phyloP scores from a whole-genome alignment of 441 rosid species.

The Omphalea diandra region DNA sequence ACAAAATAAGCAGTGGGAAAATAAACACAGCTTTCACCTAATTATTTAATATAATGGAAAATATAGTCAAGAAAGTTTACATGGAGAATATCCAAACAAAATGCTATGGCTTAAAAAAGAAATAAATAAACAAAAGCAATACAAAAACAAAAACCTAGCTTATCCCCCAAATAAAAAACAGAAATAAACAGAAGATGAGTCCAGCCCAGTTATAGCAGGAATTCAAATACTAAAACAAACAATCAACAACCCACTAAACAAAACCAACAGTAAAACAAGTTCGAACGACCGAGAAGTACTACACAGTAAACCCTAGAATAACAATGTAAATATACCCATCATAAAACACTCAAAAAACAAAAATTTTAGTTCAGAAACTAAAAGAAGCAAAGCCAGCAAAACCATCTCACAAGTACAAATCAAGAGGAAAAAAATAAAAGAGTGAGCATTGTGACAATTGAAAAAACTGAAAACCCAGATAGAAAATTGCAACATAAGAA shows the following conservation, averaged over 20 bases:
- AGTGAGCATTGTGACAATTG: not conserved
- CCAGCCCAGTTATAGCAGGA: not conserved
- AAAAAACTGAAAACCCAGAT: conserved; percentile 19
- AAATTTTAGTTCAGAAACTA: conserved; percentile 30
- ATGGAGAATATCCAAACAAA: not conserved
- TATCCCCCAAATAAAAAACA: not conserved
- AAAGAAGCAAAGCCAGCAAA: conserved; percentile 26
- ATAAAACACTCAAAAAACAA: conserved; percentile 21
- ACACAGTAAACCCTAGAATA: conserved; percentile 37
- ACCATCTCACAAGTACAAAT: conserved; percentile 28
- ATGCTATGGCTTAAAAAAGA: not conserved
- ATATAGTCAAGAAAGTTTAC: not conserved
- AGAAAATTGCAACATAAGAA: not conserved
- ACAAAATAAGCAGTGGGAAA: not conserved
- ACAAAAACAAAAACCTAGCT: not conserved
- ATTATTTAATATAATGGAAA: not conserved
- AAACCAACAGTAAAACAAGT: conserved; percentile 24
- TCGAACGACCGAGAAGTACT: conserved; percentile 1
- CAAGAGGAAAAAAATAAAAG: conserved; percentile 9
- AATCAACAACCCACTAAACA: conserved; percentile 17
- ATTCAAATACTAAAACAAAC: conserved; percentile 3
- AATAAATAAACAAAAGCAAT: conserved; percentile 8
- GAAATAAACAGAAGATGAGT: not conserved
- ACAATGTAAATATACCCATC: conserved; percentile 17
- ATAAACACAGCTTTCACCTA: conserved; percentile 13